Conservation (phyloP, 768 basidiomycete species). For the Auriscalpium vulgare region DNA sequence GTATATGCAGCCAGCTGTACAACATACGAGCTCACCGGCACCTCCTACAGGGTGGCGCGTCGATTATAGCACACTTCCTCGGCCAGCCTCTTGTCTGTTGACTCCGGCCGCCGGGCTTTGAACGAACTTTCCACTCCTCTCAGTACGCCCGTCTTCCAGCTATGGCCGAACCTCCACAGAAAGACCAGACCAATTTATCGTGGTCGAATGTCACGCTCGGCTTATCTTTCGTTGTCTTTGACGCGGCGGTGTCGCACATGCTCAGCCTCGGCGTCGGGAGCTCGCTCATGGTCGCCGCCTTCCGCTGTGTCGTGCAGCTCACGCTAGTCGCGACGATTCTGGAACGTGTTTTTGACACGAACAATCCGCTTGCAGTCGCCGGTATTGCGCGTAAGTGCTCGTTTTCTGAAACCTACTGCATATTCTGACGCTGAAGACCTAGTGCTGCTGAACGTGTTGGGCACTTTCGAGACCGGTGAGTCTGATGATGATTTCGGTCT, state of each 20-base stretch:
- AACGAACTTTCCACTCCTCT: no score
- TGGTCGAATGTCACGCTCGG: conserved; percentile 76
- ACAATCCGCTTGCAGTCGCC: conserved; percentile 67
- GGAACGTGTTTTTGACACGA: conserved; percentile 66
- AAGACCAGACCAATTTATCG: conserved; percentile 29
- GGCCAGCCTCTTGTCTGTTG: background rate
- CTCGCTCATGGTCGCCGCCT: conserved; percentile 59
- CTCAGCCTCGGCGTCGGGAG: conserved; percentile 64
- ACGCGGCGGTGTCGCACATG: conserved; percentile 53
- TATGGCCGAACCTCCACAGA: conserved; percentile 4
- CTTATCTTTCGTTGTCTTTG: conserved; percentile 67
- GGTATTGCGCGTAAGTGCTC: conserved; percentile 58
- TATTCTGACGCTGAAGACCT: background rate
- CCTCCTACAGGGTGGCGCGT: no score
- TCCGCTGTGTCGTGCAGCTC: conserved; percentile 74
- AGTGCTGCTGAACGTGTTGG: conserved; percentile 70
- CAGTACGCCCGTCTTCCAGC: no score
- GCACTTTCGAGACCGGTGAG: conserved; percentile 70
- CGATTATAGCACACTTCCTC: no score
- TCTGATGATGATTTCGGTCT: conserved; percentile 1
- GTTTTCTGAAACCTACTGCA: background rate
- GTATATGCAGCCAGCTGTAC: no score
- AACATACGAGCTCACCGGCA: no score
- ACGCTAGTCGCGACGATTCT: conserved; percentile 63
- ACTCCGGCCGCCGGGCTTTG: background rate